phyloP scores from a whole-genome alignment of 2,329 filamentous ascomycete species.

The Calonectria naviculata region DNA sequence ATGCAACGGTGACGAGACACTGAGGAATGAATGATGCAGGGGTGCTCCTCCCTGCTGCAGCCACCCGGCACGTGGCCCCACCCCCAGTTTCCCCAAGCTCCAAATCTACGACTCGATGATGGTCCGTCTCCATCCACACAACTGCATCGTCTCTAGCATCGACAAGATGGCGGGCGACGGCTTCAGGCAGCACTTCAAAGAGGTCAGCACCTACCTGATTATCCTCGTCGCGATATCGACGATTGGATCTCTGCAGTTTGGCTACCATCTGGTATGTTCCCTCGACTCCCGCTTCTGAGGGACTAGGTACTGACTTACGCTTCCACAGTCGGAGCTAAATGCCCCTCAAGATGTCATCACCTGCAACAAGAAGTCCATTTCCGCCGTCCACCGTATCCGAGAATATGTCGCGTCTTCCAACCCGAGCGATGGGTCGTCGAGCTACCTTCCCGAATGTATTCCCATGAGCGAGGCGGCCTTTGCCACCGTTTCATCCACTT shows the following conservation, averaged over 20 bases:
- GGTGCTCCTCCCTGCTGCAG: slow-evolving; percentile 12
- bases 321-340: slow-evolving; percentile 83
- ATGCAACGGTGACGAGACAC: neutral
- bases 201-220: slow-evolving; percentile 81
- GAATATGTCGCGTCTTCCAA: slow-evolving; percentile 42
- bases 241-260: slow-evolving; percentile 91
- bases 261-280: slow-evolving; percentile 84
- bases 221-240: slow-evolving; percentile 82
- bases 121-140: neutral
- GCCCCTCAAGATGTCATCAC: slow-evolving; percentile 94
- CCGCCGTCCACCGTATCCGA: slow-evolving; percentile 41
- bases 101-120: neutral
- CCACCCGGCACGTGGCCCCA: slow-evolving; percentile 25
- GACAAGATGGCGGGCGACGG: slow-evolving; percentile 44
- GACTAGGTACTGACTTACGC: slow-evolving; percentile 14
- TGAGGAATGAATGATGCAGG: slow-evolving; percentile 4
- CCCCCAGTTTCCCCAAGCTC: slow-evolving; percentile 14
- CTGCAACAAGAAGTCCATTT: slow-evolving; percentile 71
- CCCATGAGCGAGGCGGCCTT: slow-evolving; percentile 86
- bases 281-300: neutral
- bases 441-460: slow-evolving; percentile 79
- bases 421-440: slow-evolving; percentile 34
- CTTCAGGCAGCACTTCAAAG: slow-evolving; percentile 47
- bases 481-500: slow-evolving; percentile 89
- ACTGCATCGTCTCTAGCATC: slow-evolving; percentile 9